Evolutionary conservation across 208 protist species (phyloP), one percentile per base, ranked within the genome.

Genomic region (Leptomonas pyrrhocoris): DNA sequence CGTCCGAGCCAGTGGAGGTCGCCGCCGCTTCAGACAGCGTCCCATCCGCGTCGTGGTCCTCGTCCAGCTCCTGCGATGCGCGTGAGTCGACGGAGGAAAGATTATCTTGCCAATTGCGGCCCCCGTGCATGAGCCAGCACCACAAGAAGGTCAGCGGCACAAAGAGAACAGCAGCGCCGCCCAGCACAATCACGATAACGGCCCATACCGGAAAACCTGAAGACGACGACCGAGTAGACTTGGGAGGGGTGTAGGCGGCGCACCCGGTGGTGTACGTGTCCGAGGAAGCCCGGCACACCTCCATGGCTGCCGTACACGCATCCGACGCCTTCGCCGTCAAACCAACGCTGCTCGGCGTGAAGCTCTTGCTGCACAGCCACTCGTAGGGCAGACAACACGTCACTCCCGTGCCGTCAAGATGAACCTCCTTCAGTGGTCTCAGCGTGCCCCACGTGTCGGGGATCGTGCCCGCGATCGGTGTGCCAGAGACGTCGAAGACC

Each of bases 311-410:
- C 3, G 40, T n/a, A 30, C 56, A 62, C 21, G 34, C n/a, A 1
- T 15, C 16, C 5, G 56, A 62, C 16, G 40, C 56, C 23, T 7
- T 13, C 15, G 56, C 46, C n/a, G 34, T 49, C 23, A 62, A 3
- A 5, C 56, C 56, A 3, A 62, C 23, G 34, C 25, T 19, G 8
- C 3, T n/a, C 15, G 40, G 31, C 21, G 56, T 62, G 0, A 30
- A 49, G n/a, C 16, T 40, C 9, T 6, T 19, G 2, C 12, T 40
- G 40, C 56, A 62, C 38, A 62, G 12, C 56, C 56, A 62, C 40
- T 2, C 19, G 34, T 62, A 49, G 30, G 56, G 56, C 40, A 49
- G 34, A 18, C 56, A 62, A 40, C 56, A 46, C 38, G 56, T 62
- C 38, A 62, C n/a, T 11, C 23, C 23, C n/a, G 56, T 62, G 38